These are phyloP conservation scores for Neonectria hederae DNA, from an alignment of 2,329 filamentous ascomycete genomes.

Conservation along the genomic window DNA sequence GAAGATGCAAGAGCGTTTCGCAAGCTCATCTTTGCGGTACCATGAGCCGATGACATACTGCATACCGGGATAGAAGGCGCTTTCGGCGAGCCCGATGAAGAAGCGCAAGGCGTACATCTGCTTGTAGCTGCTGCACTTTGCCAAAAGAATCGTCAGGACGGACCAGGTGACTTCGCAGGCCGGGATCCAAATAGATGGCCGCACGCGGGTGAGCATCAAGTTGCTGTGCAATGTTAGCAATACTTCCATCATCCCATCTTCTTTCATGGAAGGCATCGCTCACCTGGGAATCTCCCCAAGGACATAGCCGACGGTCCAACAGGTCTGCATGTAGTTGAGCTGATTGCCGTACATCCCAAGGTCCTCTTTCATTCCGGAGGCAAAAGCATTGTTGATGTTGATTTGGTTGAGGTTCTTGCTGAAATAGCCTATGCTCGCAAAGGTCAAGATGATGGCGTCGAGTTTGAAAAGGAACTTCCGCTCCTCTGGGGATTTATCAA, in stretches of 20 bases:
- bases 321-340: conserved; percentile 61
- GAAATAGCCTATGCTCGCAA: conserved; percentile 49
- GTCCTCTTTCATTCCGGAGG: conserved; percentile 59
- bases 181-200: conserved; percentile 52
- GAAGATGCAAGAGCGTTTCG: conserved; percentile 53
- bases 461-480: conserved; percentile 53
- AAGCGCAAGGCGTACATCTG: conserved; percentile 52
- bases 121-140: conserved; percentile 44
- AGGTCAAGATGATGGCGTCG: conserved; percentile 50
- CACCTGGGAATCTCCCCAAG: conserved; percentile 52
- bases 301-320: conserved; percentile 68
- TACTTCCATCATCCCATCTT: rapidly evolving
- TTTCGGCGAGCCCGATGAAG: conserved; percentile 52
- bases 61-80: conserved; percentile 50
- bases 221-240: conserved; percentile 26
- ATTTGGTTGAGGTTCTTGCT: conserved; percentile 50
- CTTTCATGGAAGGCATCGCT: not conserved
- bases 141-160: conserved; percentile 41
- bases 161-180: conserved; percentile 46
- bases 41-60: conserved; percentile 53
- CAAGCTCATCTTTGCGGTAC: conserved; percentile 55
- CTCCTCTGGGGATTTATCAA: conserved; percentile 54
- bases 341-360: conserved; percentile 53
- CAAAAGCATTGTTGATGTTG: conserved; percentile 39
- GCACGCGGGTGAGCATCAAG: conserved; percentile 49